A percentile compares a stretch with the other conserved stretches of the same genome.
Conservation (phyloP, 2,329 filamentous ascomycete species). For the Chlorencoelia australis region DNA sequence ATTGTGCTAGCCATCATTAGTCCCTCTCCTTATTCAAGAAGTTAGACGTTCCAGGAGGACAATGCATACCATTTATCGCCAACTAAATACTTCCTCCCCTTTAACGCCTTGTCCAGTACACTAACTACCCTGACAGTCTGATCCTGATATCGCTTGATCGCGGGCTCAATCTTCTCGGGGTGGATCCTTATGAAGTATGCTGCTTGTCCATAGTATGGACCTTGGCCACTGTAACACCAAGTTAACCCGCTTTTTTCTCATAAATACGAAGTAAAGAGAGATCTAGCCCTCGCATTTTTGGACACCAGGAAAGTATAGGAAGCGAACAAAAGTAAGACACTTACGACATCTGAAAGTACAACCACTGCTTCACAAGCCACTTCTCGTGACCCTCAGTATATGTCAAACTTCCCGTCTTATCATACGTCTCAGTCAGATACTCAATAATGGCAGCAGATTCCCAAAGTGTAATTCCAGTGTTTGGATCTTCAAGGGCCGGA, state of each 20-base stretch:
- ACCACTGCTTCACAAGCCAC: constrained; percentile 29
- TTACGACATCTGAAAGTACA: constrained; percentile 31
- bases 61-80: constrained; percentile 26
- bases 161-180: constrained; percentile 32
- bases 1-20: constrained; percentile 20
- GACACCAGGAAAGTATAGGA: too few species aligned
- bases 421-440: constrained; percentile 34
- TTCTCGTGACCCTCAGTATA: constrained; percentile 26
- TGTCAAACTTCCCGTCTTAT: constrained; percentile 29
- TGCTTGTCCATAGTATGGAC: constrained; percentile 32
- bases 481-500: constrained; percentile 29
- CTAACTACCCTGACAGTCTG: constrained; percentile 28
- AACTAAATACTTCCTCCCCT: constrained; percentile 29
- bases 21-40: not conserved
- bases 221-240: too few species aligned
- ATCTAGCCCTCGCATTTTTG: too few species aligned
- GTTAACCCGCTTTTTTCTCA: too few species aligned
- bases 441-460: constrained; percentile 37
- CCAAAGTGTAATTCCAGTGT: constrained; percentile 34
- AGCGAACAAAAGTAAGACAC: too few species aligned
- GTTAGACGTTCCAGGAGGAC: not conserved
- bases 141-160: constrained; percentile 33
- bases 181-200: constrained; percentile 28
- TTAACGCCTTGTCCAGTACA: constrained; percentile 33
- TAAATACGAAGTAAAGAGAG: too few species aligned